Evolutionary conservation across 2,329 filamentous ascomycete species (phyloP).

Genomic region (Ophiostoma himal-ulmi): DNA sequence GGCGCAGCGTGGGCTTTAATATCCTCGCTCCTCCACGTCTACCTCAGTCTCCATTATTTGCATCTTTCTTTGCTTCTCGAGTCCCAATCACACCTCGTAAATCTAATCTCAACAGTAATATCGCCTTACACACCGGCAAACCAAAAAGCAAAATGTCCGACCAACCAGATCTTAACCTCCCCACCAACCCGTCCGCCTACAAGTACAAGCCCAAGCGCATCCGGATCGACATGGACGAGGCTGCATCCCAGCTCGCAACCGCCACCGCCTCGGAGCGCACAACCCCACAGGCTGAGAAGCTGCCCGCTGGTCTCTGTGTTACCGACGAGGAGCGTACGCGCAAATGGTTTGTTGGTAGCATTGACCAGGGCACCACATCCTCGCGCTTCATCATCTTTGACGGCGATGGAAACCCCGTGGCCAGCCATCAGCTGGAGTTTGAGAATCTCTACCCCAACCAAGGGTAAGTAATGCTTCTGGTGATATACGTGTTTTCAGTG

Average conservation of each 20-base stretch:
- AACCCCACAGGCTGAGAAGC: slow-evolving; percentile 24
- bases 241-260: slow-evolving; percentile 18
- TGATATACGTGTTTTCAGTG: no score
- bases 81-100: background rate
- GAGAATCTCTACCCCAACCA: slow-evolving; percentile 77
- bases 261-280: slow-evolving; percentile 21
- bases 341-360: slow-evolving; percentile 71
- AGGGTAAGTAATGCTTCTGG: slow-evolving; percentile 53
- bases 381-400: slow-evolving; percentile 89
- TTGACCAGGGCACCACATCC: slow-evolving; percentile 87
- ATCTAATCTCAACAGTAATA: background rate
- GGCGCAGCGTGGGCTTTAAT: background rate
- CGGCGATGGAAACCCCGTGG: slow-evolving; percentile 67
- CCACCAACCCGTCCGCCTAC: slow-evolving; percentile 19
- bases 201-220: slow-evolving; percentile 19
- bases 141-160: slow-evolving; percentile 15
- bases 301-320: slow-evolving; percentile 33
- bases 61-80: background rate
- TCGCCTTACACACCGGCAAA: background rate
- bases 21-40: background rate
- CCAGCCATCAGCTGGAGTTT: slow-evolving; percentile 81
- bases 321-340: slow-evolving; percentile 33
- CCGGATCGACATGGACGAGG: slow-evolving; percentile 22
- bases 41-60: background rate
- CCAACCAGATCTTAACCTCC: slow-evolving; percentile 4